Percentiles rank a stretch among this genome's conserved stretches.
These are phyloP conservation scores for Diaporthe amygdali DNA, from an alignment of 2,329 filamentous ascomycete species.

Conservation along the genomic window DNA sequence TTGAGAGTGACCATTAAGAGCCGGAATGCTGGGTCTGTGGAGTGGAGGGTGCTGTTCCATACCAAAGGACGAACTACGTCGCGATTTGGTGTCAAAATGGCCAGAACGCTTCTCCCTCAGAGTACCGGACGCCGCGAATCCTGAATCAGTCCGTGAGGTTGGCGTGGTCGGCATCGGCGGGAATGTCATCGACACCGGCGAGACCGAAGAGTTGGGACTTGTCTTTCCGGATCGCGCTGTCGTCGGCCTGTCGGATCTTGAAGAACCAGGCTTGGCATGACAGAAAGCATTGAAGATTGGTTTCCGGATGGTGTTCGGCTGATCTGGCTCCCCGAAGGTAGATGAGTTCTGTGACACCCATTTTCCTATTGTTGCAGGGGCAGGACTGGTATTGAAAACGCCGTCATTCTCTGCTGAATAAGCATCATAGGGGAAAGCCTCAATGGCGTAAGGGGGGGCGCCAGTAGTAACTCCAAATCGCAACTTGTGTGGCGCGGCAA, in stretches of 20 bases:
- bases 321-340: constrained; percentile 75
- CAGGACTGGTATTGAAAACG: constrained; percentile 76
- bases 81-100: constrained; percentile 80
- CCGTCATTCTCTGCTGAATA: constrained; percentile 87
- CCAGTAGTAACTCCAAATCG: constrained; percentile 87
- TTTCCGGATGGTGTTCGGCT: constrained; percentile 54
- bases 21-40: constrained; percentile 75
- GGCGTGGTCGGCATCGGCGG: constrained; percentile 77
- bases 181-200: constrained; percentile 80
- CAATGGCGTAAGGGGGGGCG: constrained; percentile 89
- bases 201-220: constrained; percentile 69
- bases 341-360: constrained; percentile 90
- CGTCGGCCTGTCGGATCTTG: constrained; percentile 75
- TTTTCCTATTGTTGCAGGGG: constrained; percentile 76
- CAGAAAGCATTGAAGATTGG: constrained; percentile 93
- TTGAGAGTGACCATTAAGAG: constrained; percentile 68
- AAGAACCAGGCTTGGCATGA: constrained; percentile 71
- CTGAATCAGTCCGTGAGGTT: constrained; percentile 89
- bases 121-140: constrained; percentile 83
- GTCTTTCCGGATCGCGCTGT: constrained; percentile 71
- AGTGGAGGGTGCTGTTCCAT: constrained; percentile 70
- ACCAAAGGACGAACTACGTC: constrained; percentile 92
- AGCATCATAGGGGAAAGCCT: constrained; percentile 88
- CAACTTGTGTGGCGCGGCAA: constrained; percentile 88
- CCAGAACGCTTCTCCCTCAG: constrained; percentile 93